Percentiles rank a stretch among this genome's conserved stretches.
Evolutionary conservation across 768 basidiomycete genomes (phyloP).

Genomic region (Suillus subaureus): DNA sequence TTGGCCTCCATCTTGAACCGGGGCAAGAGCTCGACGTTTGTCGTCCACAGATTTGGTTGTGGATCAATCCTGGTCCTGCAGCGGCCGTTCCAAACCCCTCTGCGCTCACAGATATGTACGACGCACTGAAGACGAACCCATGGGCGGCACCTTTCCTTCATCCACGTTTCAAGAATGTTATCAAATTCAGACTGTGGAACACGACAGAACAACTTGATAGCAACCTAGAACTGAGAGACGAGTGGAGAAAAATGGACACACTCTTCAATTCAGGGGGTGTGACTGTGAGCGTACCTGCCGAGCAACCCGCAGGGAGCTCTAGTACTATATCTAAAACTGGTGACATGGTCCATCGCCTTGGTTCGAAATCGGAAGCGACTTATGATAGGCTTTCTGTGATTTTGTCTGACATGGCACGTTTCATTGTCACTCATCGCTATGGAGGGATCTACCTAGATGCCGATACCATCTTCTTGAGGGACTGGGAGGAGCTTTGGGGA

Average conservation of each 20-base stretch:
- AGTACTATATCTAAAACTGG: slow-evolving; percentile 12
- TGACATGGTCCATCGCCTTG: slow-evolving; percentile 46
- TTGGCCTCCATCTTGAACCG: slow-evolving; percentile 66
- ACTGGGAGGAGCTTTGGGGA: slow-evolving; percentile 97
- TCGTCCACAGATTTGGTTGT: slow-evolving; percentile 91
- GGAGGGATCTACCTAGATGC: slow-evolving; percentile 96
- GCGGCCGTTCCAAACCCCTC: slow-evolving; percentile 79
- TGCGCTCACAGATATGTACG: slow-evolving; percentile 81
- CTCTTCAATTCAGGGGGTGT: slow-evolving; percentile 89
- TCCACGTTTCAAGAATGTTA: slow-evolving; percentile 82
- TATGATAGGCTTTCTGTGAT: slow-evolving; percentile 89
- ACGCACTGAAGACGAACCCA: slow-evolving; percentile 73
- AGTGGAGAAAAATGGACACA: slow-evolving; percentile 77
- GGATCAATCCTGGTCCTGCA: slow-evolving; percentile 95
- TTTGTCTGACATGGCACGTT: slow-evolving; percentile 95
- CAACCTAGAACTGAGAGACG: slow-evolving; percentile 81
- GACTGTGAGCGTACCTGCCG: slow-evolving; percentile 58
- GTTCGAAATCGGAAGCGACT: slow-evolving; percentile 55
- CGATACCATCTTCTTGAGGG: slow-evolving; percentile 87
- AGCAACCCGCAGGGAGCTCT: slow-evolving; percentile 28
- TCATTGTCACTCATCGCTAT: slow-evolving; percentile 90
- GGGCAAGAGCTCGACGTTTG: slow-evolving; percentile 52
- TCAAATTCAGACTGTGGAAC: slow-evolving; percentile 95
- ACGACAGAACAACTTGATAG: slow-evolving; percentile 94
- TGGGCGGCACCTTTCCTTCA: slow-evolving; percentile 95